These are phyloP conservation scores for Flaveria robusta DNA, from an alignment of 129 eudicot species.

Conservation along the genomic window DNA sequence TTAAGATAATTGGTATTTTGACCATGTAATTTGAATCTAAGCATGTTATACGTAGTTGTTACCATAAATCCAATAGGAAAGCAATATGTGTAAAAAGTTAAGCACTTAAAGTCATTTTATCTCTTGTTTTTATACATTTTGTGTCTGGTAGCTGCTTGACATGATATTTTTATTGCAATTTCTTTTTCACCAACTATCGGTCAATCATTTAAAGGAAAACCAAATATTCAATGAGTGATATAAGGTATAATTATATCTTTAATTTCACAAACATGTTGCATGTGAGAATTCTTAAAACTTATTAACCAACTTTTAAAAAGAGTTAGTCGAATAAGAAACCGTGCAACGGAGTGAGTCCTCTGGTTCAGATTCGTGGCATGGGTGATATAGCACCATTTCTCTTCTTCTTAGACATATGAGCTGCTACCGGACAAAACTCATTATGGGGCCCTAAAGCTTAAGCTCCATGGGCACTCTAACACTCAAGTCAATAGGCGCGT, in stretches of 20 bases:
- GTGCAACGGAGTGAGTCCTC: too few species aligned
- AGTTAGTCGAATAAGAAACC: background rate
- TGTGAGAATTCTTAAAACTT: background rate
- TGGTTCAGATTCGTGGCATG: too few species aligned
- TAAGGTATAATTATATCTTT: slow-evolving; percentile 9
- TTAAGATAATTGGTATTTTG: slow-evolving; percentile 30
- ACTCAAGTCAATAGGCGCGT: too few species aligned
- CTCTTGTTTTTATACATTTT: slow-evolving; percentile 27
- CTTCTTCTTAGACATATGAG: too few species aligned
- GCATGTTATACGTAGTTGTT: slow-evolving; percentile 15
- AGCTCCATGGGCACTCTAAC: too few species aligned
- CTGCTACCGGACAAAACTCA: too few species aligned
- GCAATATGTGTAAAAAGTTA: slow-evolving; percentile 23
- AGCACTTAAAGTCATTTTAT: slow-evolving; percentile 13
- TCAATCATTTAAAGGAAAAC: slow-evolving; percentile 17
- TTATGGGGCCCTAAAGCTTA: too few species aligned
- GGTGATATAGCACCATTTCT: too few species aligned
- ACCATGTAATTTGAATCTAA: slow-evolving; percentile 28
- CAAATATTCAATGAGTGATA: slow-evolving; percentile 16
- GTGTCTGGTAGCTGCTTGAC: slow-evolving; percentile 23
- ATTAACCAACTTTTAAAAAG: slow-evolving; percentile 6
- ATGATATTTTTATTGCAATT: slow-evolving; percentile 21
- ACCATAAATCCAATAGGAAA: slow-evolving; percentile 27
- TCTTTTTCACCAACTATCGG: slow-evolving; percentile 7
- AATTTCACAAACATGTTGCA: slow-evolving; percentile 14